Evolutionary conservation across 257 asterid species (phyloP).

Genomic region (Solanum pimpinellifolium): DNA sequence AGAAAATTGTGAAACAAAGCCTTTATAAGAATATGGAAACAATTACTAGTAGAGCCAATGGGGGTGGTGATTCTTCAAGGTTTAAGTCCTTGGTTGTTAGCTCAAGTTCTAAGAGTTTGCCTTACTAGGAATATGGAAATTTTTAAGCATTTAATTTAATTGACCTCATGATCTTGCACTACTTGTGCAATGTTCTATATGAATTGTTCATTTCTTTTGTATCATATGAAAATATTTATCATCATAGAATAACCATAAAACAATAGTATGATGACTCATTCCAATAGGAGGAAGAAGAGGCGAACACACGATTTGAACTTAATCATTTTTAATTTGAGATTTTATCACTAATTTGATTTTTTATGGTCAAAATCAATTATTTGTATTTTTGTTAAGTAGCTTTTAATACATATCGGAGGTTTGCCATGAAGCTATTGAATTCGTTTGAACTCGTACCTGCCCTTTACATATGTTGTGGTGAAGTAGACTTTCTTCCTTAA

Average conservation of each 20-base stretch:
- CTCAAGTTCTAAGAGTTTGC: slow-evolving; percentile 87
- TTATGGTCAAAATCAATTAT: neutral
- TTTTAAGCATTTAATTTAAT: neutral
- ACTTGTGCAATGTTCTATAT: neutral
- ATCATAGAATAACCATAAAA: neutral
- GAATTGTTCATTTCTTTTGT: neutral
- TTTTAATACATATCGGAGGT: neutral
- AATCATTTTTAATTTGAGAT: neutral
- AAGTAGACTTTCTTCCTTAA: neutral
- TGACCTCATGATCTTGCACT: neutral
- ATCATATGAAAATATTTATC: neutral
- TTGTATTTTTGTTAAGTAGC: neutral
- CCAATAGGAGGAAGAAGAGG: neutral
- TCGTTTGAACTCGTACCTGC: neutral
- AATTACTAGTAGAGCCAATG: slow-evolving; percentile 63
- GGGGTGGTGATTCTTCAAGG: slow-evolving; percentile 33
- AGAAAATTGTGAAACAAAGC: slow-evolving; percentile 68
- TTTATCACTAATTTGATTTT: neutral
- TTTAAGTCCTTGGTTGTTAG: slow-evolving; percentile 53
- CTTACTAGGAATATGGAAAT: slow-evolving; percentile 19
- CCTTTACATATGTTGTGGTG: neutral
- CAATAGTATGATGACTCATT: neutral
- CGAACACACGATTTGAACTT: neutral
- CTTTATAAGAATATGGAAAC: slow-evolving; percentile 64
- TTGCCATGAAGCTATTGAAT: neutral